These are phyloP conservation scores for Boletales sp. DNA, from an alignment of 768 basidiomycete species.

Conservation along the genomic window DNA sequence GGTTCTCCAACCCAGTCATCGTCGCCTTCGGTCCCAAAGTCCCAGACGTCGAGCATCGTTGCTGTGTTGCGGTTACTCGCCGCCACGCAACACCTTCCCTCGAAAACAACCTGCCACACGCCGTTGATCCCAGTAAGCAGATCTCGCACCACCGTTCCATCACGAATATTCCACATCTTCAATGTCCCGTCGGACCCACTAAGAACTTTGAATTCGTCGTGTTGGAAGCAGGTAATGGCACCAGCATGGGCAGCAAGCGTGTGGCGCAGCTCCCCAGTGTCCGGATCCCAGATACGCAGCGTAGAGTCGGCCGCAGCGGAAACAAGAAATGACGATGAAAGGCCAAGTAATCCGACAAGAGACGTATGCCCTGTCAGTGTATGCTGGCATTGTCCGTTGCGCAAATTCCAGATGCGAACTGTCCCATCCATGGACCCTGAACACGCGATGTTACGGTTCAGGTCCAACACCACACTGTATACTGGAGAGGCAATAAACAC, in stretches of 20 bases:
- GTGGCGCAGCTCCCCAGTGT: constrained; percentile 73
- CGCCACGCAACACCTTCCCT: constrained; percentile 91
- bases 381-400: constrained; percentile 74
- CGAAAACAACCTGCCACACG: constrained; percentile 98
- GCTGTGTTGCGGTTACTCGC: constrained; percentile 79
- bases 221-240: constrained; percentile 99
- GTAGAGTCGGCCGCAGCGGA: constrained; percentile 97
- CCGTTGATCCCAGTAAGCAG: constrained; percentile 87
- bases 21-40: constrained; percentile 71
- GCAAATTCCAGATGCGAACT: constrained; percentile 91
- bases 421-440: constrained; percentile 99
- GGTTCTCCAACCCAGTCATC: constrained; percentile 85
- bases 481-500: constrained; percentile 45
- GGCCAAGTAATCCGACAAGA: constrained; percentile 87
- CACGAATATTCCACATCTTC: constrained; percentile 96
- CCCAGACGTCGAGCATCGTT: constrained; percentile 87
- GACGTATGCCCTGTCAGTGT: constrained; percentile 89
- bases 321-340: constrained; percentile 87
- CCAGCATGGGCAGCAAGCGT: constrained; percentile 89
- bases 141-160: constrained; percentile 83
- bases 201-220: constrained; percentile 96
- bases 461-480: constrained; percentile 92
- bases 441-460: constrained; percentile 81
- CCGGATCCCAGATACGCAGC: constrained; percentile 91
- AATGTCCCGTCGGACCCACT: constrained; percentile 94